phyloP scores from a whole-genome alignment of 306 rosid species.

The Fragaria ananassa region DNA sequence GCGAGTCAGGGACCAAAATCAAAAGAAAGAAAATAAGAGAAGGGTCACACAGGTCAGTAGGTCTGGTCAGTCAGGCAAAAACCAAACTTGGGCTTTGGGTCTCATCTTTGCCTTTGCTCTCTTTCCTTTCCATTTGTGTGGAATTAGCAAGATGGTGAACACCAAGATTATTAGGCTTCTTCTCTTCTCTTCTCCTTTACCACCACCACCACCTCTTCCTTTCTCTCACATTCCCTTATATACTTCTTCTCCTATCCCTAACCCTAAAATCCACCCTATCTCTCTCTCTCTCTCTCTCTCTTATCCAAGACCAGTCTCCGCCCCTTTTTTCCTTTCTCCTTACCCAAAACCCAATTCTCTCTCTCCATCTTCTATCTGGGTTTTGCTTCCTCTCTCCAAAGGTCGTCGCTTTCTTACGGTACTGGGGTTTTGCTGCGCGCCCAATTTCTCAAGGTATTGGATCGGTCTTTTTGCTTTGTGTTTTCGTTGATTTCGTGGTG shows the following conservation, averaged over 20 bases:
- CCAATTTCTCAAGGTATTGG: constrained; percentile 29
- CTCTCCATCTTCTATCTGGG: neutral
- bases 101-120: constrained; percentile 16
- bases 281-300: neutral
- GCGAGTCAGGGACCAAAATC: constrained; percentile 30
- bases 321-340: neutral
- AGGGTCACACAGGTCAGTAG: constrained; percentile 2
- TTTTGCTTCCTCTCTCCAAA: neutral
- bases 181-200: constrained; percentile 36
- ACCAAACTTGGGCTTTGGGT: constrained; percentile 23
- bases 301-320: constrained; percentile 5
- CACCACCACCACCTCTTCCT: constrained; percentile 32
- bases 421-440: neutral
- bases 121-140: constrained; percentile 10
- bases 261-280: neutral
- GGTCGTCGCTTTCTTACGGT: constrained; percentile 9
- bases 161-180: constrained; percentile 40
- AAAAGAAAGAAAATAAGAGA: constrained; percentile 27
- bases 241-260: constrained; percentile 8
- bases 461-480: neutral
- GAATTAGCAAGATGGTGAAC: constrained; percentile 75
- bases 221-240: constrained; percentile 48
- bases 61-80: constrained; percentile 5
- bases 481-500: constrained; percentile 8
- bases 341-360: constrained; percentile 3